A percentile compares a stretch with the other conserved stretches of the same genome.
These are phyloP conservation scores for Mycena belliarum DNA, from an alignment of 768 basidiomycete genomes.

Conservation along the genomic window DNA sequence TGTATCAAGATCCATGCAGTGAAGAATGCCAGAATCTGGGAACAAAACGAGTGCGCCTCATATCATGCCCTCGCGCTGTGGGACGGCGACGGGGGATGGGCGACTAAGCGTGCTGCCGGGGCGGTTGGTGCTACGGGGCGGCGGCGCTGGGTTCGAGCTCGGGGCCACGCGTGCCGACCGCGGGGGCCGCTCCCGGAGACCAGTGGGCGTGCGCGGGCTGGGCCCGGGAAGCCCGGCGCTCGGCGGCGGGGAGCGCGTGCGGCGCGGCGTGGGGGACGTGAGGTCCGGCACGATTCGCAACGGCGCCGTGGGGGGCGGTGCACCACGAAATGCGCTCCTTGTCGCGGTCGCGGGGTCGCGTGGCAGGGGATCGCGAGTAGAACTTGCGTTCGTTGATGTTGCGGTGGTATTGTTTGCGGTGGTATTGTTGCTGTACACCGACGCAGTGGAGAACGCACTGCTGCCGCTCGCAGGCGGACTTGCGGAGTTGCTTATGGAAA, in stretches of 20 bases:
- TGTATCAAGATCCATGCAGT: neutral
- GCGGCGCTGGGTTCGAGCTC: slow-evolving; percentile 34
- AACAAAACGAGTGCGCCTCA: slow-evolving; percentile 21
- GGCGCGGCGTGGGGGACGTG: slow-evolving; percentile 34
- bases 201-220: slow-evolving; percentile 9
- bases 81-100: slow-evolving; percentile 52
- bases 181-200: slow-evolving; percentile 23
- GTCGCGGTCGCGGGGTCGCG: neutral
- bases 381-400: slow-evolving; percentile 11
- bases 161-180: neutral
- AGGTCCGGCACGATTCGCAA: slow-evolving; percentile 22
- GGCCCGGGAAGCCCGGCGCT: slow-evolving; percentile 18
- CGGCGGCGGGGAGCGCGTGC: slow-evolving; percentile 33
- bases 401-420: slow-evolving; percentile 14
- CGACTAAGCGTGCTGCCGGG: slow-evolving; percentile 57
- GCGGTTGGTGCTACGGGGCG: slow-evolving; percentile 67
- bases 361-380: neutral
- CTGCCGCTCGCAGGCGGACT: neutral
- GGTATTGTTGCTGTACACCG: slow-evolving; percentile 11
- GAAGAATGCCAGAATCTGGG: neutral
- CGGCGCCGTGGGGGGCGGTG: slow-evolving; percentile 4
- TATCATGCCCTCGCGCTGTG: slow-evolving; percentile 65
- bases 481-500: neutral
- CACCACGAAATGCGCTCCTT: slow-evolving; percentile 1
- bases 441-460: neutral